Percentiles rank a stretch among this genome's conserved stretches.
Conservation (phyloP, 2,329 filamentous ascomycete species). For the Xenoacremonium recifei region DNA sequence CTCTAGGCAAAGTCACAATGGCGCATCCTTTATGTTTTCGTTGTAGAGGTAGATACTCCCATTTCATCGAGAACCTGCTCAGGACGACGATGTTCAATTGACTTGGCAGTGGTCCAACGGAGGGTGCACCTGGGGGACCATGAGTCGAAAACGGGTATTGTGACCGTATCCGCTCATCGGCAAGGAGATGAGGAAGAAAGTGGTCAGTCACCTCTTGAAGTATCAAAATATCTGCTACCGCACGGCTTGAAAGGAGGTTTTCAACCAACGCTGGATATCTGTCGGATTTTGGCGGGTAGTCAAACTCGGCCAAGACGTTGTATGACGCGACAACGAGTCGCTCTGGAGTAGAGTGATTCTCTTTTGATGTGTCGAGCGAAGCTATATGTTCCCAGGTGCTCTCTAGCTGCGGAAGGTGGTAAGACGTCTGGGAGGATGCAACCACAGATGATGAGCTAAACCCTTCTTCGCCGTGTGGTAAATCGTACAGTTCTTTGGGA, state of each 20-base stretch:
- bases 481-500: slow-evolving; percentile 8
- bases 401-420: slow-evolving; percentile 5
- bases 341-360: slow-evolving; percentile 5
- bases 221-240: slow-evolving; percentile 46
- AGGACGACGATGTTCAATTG: slow-evolving; percentile 61
- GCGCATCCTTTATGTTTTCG: slow-evolving; percentile 58
- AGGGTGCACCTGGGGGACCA: slow-evolving; percentile 50
- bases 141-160: slow-evolving; percentile 57
- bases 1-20: slow-evolving; percentile 41
- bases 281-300: slow-evolving; percentile 40
- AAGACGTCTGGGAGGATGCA: slow-evolving; percentile 8
- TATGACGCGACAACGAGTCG: slow-evolving; percentile 47
- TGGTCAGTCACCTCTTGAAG: slow-evolving; percentile 66
- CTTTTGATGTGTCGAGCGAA: neutral
- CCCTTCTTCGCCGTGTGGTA: slow-evolving; percentile 1
- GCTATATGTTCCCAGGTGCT: slow-evolving; percentile 8
- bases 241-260: slow-evolving; percentile 42
- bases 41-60: slow-evolving; percentile 52
- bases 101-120: slow-evolving; percentile 55
- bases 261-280: slow-evolving; percentile 43
- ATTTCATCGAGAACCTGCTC: slow-evolving; percentile 54
- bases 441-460: neutral
- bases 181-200: slow-evolving; percentile 57
- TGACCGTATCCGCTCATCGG: slow-evolving; percentile 40
- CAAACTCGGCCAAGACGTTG: slow-evolving; percentile 53